Percentiles rank a stretch among this genome's conserved stretches.
Conservation (phyloP, 2,329 filamentous ascomycete species). For the Ophiostoma quercus region DNA sequence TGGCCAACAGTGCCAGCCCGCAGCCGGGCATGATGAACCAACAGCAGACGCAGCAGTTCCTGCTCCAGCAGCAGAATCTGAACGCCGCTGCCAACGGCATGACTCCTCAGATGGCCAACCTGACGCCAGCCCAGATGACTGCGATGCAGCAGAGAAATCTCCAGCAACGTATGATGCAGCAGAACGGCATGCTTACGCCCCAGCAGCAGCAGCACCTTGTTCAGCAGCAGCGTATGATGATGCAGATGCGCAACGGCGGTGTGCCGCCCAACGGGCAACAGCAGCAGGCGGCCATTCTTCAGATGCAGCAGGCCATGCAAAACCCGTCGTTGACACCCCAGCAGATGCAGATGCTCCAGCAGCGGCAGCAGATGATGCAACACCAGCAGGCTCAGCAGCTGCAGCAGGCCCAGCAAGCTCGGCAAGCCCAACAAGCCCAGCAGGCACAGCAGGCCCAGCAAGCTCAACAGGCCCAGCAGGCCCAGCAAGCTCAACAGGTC, state of each 20-base stretch:
- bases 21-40: constrained; percentile 44
- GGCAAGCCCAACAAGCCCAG: constrained; percentile 26
- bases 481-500: constrained; percentile 34
- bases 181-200: constrained; percentile 25
- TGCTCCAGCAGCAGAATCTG: constrained; percentile 40
- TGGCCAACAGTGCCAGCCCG: constrained; percentile 48
- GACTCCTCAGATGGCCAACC: constrained; percentile 12
- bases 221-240: constrained; percentile 13
- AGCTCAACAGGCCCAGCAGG: constrained; percentile 23
- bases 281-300: constrained; percentile 27
- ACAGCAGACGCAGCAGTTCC: constrained; percentile 43
- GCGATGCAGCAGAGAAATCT: constrained; percentile 6
- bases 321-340: constrained; percentile 24
- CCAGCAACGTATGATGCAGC: constrained; percentile 34
- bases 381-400: constrained; percentile 28
- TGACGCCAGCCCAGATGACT: neutral
- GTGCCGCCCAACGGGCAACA: constrained; percentile 8
- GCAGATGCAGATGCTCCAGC: constrained; percentile 30
- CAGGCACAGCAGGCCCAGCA: constrained; percentile 30
- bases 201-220: constrained; percentile 10
- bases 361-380: constrained; percentile 32
- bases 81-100: constrained; percentile 13
- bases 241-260: constrained; percentile 18
- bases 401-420: constrained; percentile 32
- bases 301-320: constrained; percentile 27